phyloP scores from a whole-genome alignment of 1,284 basidiomycete species.

The Ustilago sp. region DNA sequence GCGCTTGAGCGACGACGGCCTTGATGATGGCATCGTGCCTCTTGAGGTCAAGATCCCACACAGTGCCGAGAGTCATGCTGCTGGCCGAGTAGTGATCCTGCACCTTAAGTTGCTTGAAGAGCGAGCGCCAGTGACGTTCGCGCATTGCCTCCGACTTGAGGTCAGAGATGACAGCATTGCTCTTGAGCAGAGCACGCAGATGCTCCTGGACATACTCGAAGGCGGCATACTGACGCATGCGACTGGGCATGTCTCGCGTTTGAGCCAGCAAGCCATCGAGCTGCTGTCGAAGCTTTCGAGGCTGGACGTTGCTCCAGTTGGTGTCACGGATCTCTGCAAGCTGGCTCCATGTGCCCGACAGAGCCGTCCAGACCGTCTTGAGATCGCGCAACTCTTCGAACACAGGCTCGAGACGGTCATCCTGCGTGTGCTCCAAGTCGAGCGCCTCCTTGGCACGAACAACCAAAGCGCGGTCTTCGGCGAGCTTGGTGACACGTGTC shows the following conservation, averaged over 20 bases:
- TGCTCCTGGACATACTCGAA: slow-evolving; percentile 98
- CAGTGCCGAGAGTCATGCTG: slow-evolving; percentile 93
- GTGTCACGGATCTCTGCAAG: slow-evolving; percentile 88
- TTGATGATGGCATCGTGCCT: slow-evolving; percentile 90
- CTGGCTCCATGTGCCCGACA: slow-evolving; percentile 96
- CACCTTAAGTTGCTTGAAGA: slow-evolving; percentile 87
- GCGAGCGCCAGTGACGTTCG: slow-evolving; percentile 97
- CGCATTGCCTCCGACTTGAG: slow-evolving; percentile 97
- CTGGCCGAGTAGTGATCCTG: slow-evolving; percentile 67
- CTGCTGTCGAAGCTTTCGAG: slow-evolving; percentile 92
- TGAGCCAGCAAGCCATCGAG: slow-evolving; percentile 88
- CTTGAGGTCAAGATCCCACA: slow-evolving; percentile 96
- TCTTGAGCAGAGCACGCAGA: slow-evolving; percentile 85
- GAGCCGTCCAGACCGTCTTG: slow-evolving; percentile 97
- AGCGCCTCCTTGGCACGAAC: slow-evolving; percentile 96
- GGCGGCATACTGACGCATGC: slow-evolving; percentile 98
- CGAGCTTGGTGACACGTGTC: slow-evolving; percentile 84
- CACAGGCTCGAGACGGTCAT: slow-evolving; percentile 90
- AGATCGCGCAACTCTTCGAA: slow-evolving; percentile 95
- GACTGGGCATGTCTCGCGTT: slow-evolving; percentile 97
- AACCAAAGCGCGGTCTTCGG: slow-evolving; percentile 93
- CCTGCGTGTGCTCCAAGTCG: slow-evolving; percentile 88
- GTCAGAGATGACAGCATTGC: slow-evolving; percentile 87
- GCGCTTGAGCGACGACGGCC: slow-evolving; percentile 95
- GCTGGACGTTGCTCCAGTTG: slow-evolving; percentile 85